phyloP scores from a whole-genome alignment of 73 alveolate species.

The Urostyla sp. region DNA sequence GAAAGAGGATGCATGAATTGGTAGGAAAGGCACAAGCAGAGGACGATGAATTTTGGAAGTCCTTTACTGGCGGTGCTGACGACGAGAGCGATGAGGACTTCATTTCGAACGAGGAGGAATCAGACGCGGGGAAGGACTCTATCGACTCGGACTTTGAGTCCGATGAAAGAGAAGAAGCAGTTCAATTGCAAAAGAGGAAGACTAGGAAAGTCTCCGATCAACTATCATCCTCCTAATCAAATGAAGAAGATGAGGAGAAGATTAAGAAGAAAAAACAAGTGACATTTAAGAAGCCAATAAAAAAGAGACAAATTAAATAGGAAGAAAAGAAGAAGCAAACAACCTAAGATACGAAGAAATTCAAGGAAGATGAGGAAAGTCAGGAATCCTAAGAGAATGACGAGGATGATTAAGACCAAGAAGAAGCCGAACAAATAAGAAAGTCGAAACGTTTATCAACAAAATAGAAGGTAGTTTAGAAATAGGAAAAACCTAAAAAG shows the following conservation, averaged over 20 bases:
- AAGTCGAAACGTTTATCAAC: conserved; percentile 20
- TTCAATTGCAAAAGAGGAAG: too few relatives aligned
- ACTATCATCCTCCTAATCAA: too few relatives aligned
- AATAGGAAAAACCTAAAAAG: conserved; percentile 46
- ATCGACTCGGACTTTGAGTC: conserved; percentile 74
- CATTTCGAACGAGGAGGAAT: conserved; percentile 22
- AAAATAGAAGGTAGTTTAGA: conserved; percentile 47
- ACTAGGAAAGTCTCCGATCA: too few relatives aligned
- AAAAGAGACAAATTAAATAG: background rate
- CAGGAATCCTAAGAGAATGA: conserved; percentile 44
- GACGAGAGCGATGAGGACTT: conserved; percentile 63
- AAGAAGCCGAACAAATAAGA: conserved; percentile 27
- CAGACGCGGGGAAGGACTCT: conserved; percentile 60
- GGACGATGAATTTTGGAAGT: conserved; percentile 69
- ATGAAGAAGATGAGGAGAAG: background rate
- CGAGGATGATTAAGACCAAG: conserved; percentile 74
- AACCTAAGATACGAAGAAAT: too few relatives aligned
- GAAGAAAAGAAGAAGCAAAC: conserved; percentile 1
- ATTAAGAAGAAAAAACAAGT: background rate
- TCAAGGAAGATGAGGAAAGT: background rate
- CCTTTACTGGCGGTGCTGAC: conserved; percentile 54
- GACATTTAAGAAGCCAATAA: background rate
- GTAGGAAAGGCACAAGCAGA: conserved; percentile 73
- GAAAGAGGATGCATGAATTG: conserved; percentile 64
- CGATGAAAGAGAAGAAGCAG: conserved; percentile 52